Base-by-base conservation (phyloP, 331 rosid species). In the Dryas integrifolia region DNA sequence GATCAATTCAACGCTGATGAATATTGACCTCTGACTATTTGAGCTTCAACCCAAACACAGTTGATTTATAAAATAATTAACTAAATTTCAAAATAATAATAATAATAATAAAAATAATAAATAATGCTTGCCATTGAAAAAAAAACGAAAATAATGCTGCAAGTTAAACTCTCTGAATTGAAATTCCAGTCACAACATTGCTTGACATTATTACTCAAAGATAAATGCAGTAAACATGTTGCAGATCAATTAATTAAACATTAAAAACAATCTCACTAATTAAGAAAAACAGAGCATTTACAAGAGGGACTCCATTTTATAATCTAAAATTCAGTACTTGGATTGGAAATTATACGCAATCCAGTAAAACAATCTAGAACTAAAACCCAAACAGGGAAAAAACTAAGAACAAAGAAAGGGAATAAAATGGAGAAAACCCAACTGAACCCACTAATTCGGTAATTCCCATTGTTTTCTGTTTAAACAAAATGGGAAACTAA, bases 1-100 rank as follows among this genome's bases (percentile, higher is more conserved):
- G 60, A 18, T 62, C 8, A 16, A 44, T 44, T 67, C 80, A 21
- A 40, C 53, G 60, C 73, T 24, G 47, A 68, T 60, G 66, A 60
- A 52, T 40, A 40, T 53, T 52, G 76, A 74, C 79, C 76, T 6
- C 69, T 53, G 67, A 79, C 71, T 15, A 0, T 10, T 61, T 62
- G 76, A 18, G 45, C 35, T 16, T 18, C 35, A 66, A 43, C 74
- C 45, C 69, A 55, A 7, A 4, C 7, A n/a, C 24, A 0, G 11
- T 41, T 35, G 14, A 57, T 6, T 3, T 49, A 39, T 73, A 44
- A 44, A 5, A 5, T 44, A 44, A 44, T 44, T 21, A 21, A 21
- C 24, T 21, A 21, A 21, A 30, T 56, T 35, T 30, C 64, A 30
- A 30, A 58, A 26, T 11, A 58, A 15, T 57, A 13, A 35, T 59